Conservation (phyloP, 1,284 basidiomycete species). For the Ganoderma meredithae region DNA sequence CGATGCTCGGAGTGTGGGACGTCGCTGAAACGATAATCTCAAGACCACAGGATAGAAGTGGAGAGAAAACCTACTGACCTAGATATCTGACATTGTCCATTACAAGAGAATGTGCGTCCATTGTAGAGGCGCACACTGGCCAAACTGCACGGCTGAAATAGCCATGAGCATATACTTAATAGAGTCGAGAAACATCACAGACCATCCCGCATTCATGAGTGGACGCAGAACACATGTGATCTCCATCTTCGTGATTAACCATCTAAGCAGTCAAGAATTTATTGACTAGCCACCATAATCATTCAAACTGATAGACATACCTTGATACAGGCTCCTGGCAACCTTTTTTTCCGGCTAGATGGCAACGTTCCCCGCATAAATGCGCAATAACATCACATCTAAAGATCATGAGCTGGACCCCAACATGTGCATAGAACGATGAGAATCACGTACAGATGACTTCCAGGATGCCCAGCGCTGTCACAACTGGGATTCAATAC, state of each 20-base stretch:
- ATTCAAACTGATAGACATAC: conserved; percentile 37
- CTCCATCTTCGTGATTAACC: conserved; percentile 51
- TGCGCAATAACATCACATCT: conserved; percentile 59
- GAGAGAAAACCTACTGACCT: conserved; percentile 43
- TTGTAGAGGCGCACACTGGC: conserved; percentile 42
- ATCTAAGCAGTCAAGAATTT: conserved; percentile 40
- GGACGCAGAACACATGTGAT: conserved; percentile 60
- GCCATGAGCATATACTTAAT: not conserved
- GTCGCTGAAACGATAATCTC: conserved; percentile 45
- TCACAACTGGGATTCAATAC: not conserved
- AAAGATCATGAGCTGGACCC: not conserved
- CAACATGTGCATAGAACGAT: not conserved
- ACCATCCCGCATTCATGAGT: conserved; percentile 65
- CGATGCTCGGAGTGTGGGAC: conserved; percentile 53
- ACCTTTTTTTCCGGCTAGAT: conserved; percentile 51
- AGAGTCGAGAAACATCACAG: not conserved
- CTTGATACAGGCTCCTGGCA: conserved; percentile 59
- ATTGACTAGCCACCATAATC: not conserved
- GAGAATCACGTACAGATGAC: conserved; percentile 51
- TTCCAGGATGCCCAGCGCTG: conserved; percentile 64
- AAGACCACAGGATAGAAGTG: too few species aligned
- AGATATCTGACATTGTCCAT: conserved; percentile 50
- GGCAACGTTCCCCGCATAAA: conserved; percentile 58
- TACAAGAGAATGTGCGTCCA: conserved; percentile 49
- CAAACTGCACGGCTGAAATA: conserved; percentile 54